These are phyloP conservation scores for Neurospora terricola DNA, from an alignment of 495 filamentous ascomycete genomes.

Conservation along the genomic window DNA sequence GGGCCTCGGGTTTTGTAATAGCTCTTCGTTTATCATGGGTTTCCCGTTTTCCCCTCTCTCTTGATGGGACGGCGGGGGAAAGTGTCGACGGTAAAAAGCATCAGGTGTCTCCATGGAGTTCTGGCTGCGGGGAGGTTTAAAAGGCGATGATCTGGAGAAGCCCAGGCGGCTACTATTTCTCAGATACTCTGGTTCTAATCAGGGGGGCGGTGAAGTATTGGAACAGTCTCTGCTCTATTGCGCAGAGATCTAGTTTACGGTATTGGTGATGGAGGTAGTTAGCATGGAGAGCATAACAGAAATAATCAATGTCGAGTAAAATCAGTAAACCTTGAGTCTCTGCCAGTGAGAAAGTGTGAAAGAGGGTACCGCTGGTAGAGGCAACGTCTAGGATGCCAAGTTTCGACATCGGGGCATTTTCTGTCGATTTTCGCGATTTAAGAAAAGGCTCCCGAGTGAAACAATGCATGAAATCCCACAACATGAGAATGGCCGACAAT, in stretches of 20 bases:
- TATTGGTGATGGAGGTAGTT: neutral
- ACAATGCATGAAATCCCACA: neutral
- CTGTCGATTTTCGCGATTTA: neutral
- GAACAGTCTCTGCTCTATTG: neutral
- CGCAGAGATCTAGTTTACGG: neutral
- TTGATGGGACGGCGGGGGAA: neutral
- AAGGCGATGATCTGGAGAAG: slow-evolving; percentile 27
- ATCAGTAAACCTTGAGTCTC: neutral
- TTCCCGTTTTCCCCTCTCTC: slow-evolving; percentile 1
- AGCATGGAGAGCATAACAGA: neutral
- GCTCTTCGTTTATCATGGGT: slow-evolving; percentile 18
- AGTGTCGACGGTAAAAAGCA: slow-evolving; percentile 14
- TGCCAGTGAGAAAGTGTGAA: neutral
- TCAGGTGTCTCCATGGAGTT: slow-evolving; percentile 3
- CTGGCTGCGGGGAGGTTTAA: slow-evolving; percentile 30
- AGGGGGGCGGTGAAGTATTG: slow-evolving; percentile 12
- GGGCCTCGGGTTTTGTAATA: slow-evolving; percentile 22
- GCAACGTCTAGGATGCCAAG: neutral
- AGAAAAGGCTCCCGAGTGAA: neutral
- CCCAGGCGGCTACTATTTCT: slow-evolving; percentile 32
- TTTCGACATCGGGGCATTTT: neutral
- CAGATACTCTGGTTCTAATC: slow-evolving; percentile 36
- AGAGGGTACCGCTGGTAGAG: neutral
- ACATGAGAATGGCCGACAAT: neutral
- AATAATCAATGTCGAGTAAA: neutral